A percentile compares a stretch with the other conserved stretches of the same genome.
Conservation (phyloP, 371 early-diverging fungal genomes). For the Circinella umbellata region DNA sequence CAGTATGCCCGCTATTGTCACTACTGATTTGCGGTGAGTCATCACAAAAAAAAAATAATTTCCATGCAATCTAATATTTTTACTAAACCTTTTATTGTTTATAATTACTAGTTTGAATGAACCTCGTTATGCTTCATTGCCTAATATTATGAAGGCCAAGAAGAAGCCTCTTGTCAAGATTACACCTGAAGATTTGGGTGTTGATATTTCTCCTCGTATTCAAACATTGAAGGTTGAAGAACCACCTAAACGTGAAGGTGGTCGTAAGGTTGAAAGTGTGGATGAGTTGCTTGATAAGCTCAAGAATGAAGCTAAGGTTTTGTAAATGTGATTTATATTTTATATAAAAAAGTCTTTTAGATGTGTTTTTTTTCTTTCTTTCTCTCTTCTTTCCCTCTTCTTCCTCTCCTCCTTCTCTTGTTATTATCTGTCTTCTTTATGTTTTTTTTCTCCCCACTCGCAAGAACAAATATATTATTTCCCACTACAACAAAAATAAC, state of each 20-base stretch:
- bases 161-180: conserved; percentile 94
- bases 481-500: too few species aligned
- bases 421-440: not conserved
- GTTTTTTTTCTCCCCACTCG: too few species aligned
- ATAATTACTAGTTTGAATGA: conserved; percentile 79
- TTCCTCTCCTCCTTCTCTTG: not conserved
- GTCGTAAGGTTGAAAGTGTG: conserved; percentile 92
- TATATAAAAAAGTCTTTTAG: conserved; percentile 9
- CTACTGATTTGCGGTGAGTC: conserved; percentile 93
- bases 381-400: not conserved
- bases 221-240: conserved; percentile 89
- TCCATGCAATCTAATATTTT: not conserved
- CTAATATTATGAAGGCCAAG: conserved; percentile 98
- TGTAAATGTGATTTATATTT: conserved; percentile 31
- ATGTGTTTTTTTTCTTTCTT: not conserved
- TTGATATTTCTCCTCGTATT: conserved; percentile 86
- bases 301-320: conserved; percentile 67
- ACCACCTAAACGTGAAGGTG: conserved; percentile 94
- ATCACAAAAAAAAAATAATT: not conserved
- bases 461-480: too few species aligned
- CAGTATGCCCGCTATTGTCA: conserved; percentile 89
- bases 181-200: conserved; percentile 80
- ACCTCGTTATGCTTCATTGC: conserved; percentile 95
- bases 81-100: not conserved
- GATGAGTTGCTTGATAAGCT: conserved; percentile 93